Percentiles rank a stretch among this genome's conserved stretches.
Conservation (phyloP, 371 early-diverging fungal species). For the Mucor racemosus region DNA sequence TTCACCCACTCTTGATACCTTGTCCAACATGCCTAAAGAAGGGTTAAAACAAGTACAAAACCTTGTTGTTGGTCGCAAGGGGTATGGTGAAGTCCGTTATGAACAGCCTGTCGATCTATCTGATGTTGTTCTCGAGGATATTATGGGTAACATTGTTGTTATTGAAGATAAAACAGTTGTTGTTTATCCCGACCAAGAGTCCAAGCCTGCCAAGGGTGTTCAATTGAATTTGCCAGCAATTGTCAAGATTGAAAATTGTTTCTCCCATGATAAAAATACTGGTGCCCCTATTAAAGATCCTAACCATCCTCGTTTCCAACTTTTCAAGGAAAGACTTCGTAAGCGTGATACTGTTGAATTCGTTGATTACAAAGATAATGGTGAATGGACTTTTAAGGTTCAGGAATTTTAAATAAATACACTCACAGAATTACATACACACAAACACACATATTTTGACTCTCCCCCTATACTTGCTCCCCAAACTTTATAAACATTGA, state of each 20-base stretch:
- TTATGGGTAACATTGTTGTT: slow-evolving; percentile 81
- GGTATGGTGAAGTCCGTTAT: slow-evolving; percentile 80
- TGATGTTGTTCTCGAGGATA: slow-evolving; percentile 64
- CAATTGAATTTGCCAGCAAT: slow-evolving; percentile 89
- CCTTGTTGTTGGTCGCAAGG: slow-evolving; percentile 75
- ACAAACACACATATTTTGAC: not conserved
- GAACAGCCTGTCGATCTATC: slow-evolving; percentile 84
- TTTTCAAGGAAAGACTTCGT: slow-evolving; percentile 73
- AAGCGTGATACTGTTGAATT: slow-evolving; percentile 75
- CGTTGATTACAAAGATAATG: slow-evolving; percentile 72
- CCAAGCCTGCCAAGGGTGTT: slow-evolving; percentile 81
- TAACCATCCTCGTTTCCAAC: slow-evolving; percentile 70
- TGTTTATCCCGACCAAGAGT: slow-evolving; percentile 82
- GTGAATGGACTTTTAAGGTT: slow-evolving; percentile 89
- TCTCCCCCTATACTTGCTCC: too few relatives aligned
- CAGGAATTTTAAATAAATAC: slow-evolving; percentile 74
- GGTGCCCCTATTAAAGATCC: slow-evolving; percentile 69
- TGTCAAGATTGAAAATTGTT: slow-evolving; percentile 82
- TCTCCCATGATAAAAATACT: slow-evolving; percentile 79
- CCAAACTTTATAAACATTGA: too few relatives aligned
- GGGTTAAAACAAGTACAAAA: slow-evolving; percentile 75
- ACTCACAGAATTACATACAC: not conserved
- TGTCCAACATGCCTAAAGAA: slow-evolving; percentile 56
- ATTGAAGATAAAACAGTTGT: slow-evolving; percentile 71
- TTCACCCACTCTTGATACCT: slow-evolving; percentile 40